Conservation (phyloP, 106 monocot species). For the Amphibolis antarctica region DNA sequence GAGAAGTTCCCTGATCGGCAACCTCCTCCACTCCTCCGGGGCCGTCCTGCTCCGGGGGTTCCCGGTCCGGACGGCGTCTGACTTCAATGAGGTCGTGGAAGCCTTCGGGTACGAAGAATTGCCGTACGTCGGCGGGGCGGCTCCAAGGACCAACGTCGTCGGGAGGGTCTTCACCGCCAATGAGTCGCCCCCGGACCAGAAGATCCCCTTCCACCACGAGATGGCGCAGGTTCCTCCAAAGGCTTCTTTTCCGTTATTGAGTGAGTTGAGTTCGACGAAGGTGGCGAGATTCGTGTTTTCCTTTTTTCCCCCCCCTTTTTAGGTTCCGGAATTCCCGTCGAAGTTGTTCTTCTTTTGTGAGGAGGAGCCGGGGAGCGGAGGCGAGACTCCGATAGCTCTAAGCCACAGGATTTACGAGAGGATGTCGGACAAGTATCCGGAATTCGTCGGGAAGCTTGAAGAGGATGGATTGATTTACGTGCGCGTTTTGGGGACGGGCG, state of each 20-base stretch:
- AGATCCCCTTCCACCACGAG: slow-evolving; percentile 92
- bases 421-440: slow-evolving; percentile 63
- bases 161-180: slow-evolving; percentile 92
- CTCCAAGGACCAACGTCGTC: slow-evolving; percentile 69
- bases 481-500: slow-evolving; percentile 54
- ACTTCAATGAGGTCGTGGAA: slow-evolving; percentile 60
- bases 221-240: slow-evolving; percentile 52
- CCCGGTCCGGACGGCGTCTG: slow-evolving; percentile 44
- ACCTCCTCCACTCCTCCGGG: slow-evolving; percentile 39
- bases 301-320: background rate
- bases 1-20: slow-evolving; percentile 33
- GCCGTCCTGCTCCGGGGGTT: slow-evolving; percentile 66
- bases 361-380: slow-evolving; percentile 67
- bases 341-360: slow-evolving; percentile 94
- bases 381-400: slow-evolving; percentile 84
- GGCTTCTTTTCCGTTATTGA: background rate
- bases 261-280: too few species aligned
- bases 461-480: slow-evolving; percentile 54
- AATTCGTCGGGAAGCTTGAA: slow-evolving; percentile 78
- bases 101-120: slow-evolving; percentile 80
- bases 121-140: slow-evolving; percentile 82
- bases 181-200: slow-evolving; percentile 86
- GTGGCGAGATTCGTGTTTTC: background rate
- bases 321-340: slow-evolving; percentile 72
- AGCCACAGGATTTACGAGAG: slow-evolving; percentile 64